Percentiles rank a stretch among this genome's conserved stretches.
These are phyloP conservation scores for Penicillium ochrochloron DNA, from an alignment of 495 filamentous ascomycete genomes.

Conservation along the genomic window DNA sequence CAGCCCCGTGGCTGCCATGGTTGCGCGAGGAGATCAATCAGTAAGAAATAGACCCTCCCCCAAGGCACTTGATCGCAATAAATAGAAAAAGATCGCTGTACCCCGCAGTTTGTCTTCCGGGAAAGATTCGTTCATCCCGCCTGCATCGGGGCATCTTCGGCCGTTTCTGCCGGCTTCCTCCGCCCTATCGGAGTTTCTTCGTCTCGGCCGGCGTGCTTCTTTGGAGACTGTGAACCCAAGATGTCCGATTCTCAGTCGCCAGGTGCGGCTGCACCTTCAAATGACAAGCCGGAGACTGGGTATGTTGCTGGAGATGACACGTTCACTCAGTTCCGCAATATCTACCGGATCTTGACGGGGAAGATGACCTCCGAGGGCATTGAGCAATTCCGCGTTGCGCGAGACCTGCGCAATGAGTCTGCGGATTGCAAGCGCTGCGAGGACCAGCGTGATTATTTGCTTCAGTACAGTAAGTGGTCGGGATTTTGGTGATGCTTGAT, in stretches of 20 bases:
- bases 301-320: constrained; percentile 63
- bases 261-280: constrained; percentile 24
- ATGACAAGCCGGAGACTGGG: constrained; percentile 42
- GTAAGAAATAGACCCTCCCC: neutral
- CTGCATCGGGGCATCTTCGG: constrained; percentile 16
- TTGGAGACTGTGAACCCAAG: constrained; percentile 9
- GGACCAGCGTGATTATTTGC: constrained; percentile 73
- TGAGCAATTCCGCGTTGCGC: constrained; percentile 70
- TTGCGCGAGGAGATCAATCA: constrained; percentile 1
- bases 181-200: constrained; percentile 43
- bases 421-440: constrained; percentile 79
- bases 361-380: constrained; percentile 68
- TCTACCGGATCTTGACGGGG: constrained; percentile 76
- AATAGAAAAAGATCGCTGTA: constrained; percentile 7
- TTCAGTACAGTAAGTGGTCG: constrained; percentile 65
- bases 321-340: constrained; percentile 72
- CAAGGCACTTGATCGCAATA: neutral
- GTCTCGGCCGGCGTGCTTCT: constrained; percentile 8
- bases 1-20: constrained; percentile 44
- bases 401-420: constrained; percentile 68
- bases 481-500: neutral
- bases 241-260: constrained; percentile 44
- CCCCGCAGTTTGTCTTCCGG: constrained; percentile 10
- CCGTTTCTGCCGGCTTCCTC: constrained; percentile 39
- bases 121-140: constrained; percentile 1